Conservation (phyloP, 371 early-diverging fungal species). For the Syncephalastrum sp. region DNA sequence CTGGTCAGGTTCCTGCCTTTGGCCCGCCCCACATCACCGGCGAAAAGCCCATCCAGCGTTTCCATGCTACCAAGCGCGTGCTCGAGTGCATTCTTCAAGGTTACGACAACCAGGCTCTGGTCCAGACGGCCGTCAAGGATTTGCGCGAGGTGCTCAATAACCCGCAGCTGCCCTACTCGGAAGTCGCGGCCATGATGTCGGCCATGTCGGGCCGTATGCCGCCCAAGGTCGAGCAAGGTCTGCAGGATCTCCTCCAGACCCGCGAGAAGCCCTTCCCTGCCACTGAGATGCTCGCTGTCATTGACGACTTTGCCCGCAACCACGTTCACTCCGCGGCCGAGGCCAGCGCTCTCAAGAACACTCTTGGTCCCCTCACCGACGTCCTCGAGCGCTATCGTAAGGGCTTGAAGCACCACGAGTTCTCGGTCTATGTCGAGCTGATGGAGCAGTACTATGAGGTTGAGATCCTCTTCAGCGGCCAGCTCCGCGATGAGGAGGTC, state of each 20-base stretch:
- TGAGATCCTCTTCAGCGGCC: slow-evolving; percentile 79
- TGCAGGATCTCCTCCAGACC: slow-evolving; percentile 48
- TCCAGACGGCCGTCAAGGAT: slow-evolving; percentile 68
- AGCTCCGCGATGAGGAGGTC: slow-evolving; percentile 83
- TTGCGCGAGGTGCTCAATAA: slow-evolving; percentile 74
- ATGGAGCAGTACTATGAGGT: slow-evolving; percentile 84
- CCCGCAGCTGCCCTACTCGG: slow-evolving; percentile 85
- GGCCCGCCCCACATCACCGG: slow-evolving; percentile 75
- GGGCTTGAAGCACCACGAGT: slow-evolving; percentile 80
- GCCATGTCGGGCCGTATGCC: slow-evolving; percentile 89
- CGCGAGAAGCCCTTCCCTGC: slow-evolving; percentile 73
- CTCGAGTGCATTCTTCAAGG: slow-evolving; percentile 85
- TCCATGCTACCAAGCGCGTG: slow-evolving; percentile 58
- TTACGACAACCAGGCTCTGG: slow-evolving; percentile 78
- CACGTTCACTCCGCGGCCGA: slow-evolving; percentile 62
- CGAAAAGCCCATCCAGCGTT: slow-evolving; percentile 84
- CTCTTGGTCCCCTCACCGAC: slow-evolving; percentile 64
- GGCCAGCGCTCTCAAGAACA: slow-evolving; percentile 57
- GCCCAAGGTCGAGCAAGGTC: slow-evolving; percentile 59
- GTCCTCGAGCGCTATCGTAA: slow-evolving; percentile 70
- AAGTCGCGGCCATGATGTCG: slow-evolving; percentile 80
- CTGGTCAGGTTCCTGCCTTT: slow-evolving; percentile 79
- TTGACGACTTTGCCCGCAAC: slow-evolving; percentile 58
- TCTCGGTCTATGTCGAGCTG: slow-evolving; percentile 68
- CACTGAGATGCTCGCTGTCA: slow-evolving; percentile 59